These are phyloP conservation scores for Saccharomycopsis fermentans DNA, from an alignment of 805 yeast species.

Conservation along the genomic window DNA sequence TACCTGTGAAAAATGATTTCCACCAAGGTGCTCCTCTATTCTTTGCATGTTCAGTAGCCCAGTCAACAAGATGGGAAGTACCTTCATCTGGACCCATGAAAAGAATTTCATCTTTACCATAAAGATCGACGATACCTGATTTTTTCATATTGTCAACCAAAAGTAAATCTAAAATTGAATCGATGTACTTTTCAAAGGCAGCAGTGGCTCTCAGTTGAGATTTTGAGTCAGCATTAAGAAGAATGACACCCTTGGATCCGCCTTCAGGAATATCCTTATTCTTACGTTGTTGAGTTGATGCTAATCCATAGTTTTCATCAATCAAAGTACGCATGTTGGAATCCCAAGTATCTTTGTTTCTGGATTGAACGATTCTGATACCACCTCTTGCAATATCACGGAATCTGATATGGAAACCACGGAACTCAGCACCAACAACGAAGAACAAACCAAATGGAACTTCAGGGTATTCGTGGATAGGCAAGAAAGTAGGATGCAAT, in stretches of 20 bases:
- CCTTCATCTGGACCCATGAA: slow-evolving; percentile 99
- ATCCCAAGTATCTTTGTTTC: slow-evolving; percentile 75
- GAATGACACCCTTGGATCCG: slow-evolving; percentile 94
- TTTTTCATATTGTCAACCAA: slow-evolving; percentile 62
- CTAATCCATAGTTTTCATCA: slow-evolving; percentile 94
- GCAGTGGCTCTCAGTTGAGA: slow-evolving; percentile 74
- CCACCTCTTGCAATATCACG: slow-evolving; percentile 98
- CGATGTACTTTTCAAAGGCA: slow-evolving; percentile 88
- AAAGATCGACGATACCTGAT: slow-evolving; percentile 76
- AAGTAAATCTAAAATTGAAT: slow-evolving; percentile 77
- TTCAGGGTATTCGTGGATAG: slow-evolving; percentile 79
- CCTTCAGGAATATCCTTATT: slow-evolving; percentile 99
- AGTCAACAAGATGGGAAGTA: slow-evolving; percentile 88
- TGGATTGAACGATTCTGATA: slow-evolving; percentile 84
- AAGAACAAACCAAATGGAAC: slow-evolving; percentile 92
- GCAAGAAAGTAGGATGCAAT: slow-evolving; percentile 77
- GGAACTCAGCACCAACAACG: slow-evolving; percentile 90
- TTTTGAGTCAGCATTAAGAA: slow-evolving; percentile 59
- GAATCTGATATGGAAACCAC: slow-evolving; percentile 96
- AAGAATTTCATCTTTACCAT: slow-evolving; percentile 77
- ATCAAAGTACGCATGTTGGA: slow-evolving; percentile 80
- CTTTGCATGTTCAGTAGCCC: slow-evolving; percentile 95
- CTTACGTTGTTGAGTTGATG: slow-evolving; percentile 91
- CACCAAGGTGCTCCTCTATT: slow-evolving; percentile 93
- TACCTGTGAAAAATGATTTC: slow-evolving; percentile 97